A percentile compares a stretch with the other conserved stretches of the same genome.
Conservation (phyloP, 176 grass and related monocot species). For the Musa itinerans region DNA sequence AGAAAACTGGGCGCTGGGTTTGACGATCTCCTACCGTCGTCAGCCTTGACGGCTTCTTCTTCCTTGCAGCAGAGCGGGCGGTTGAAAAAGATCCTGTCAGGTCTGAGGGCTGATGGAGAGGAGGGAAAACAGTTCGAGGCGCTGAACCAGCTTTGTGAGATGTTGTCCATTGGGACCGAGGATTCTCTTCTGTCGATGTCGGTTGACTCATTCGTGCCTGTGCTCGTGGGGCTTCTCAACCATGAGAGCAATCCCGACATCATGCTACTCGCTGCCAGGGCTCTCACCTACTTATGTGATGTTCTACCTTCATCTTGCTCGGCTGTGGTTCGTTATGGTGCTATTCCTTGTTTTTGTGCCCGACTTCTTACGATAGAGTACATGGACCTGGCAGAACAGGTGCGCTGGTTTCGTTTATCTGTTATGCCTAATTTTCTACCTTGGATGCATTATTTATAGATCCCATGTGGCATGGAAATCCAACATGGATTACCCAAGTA, state of each 20-base stretch:
- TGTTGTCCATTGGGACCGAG: conserved; percentile 73
- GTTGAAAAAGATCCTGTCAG: conserved; percentile 57
- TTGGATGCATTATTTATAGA: neutral
- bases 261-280: conserved; percentile 76
- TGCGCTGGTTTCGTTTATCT: conserved; percentile 1
- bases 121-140: conserved; percentile 61
- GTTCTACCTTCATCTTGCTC: conserved; percentile 67
- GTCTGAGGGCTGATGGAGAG: conserved; percentile 62
- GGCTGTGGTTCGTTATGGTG: conserved; percentile 77
- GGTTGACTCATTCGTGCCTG: conserved; percentile 65
- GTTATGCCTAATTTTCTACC: neutral
- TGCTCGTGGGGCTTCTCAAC: conserved; percentile 69
- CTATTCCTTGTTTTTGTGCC: conserved; percentile 74
- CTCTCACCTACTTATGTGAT: conserved; percentile 62
- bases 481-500: too few relatives aligned
- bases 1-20: conserved; percentile 69
- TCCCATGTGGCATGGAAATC: too few relatives aligned
- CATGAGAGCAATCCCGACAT: conserved; percentile 76
- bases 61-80: conserved; percentile 38
- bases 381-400: conserved; percentile 93
- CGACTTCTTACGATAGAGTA: conserved; percentile 83
- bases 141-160: conserved; percentile 60
- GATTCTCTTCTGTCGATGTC: conserved; percentile 56
- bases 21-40: conserved; percentile 65
- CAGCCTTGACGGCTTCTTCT: conserved; percentile 23